Base-by-base conservation (phyloP, 768 basidiomycete species). In the Tulasnella calospora region DNA sequence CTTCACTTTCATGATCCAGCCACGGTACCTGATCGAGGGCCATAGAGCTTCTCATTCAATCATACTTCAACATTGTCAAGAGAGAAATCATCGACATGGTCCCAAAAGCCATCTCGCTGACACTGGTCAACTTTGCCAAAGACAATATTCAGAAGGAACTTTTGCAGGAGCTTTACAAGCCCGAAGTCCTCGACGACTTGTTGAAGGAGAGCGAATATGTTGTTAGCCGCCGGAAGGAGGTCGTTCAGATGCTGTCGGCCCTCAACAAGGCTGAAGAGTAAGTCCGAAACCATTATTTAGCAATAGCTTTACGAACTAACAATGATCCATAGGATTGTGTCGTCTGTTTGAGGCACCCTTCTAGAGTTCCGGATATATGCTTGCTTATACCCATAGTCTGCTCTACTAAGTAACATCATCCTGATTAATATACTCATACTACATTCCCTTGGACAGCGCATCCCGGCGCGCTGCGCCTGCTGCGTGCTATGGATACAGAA, bases 41-140 rank as follows among this genome's bases (percentile, higher is more conserved):
- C 55, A 40, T 83, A 96, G 95, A 99, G 85, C 89, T 98, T 71
- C 90, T 99, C 83, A 99, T 99, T 82, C 89, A 93, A 84, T 98
- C 95, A 5, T 98, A 98, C 85, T 98, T 93, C 88, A 96, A 98
- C 86, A 96, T 98, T 81, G 95, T 98, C 77, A 99, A 99, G 87
- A 92, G 96, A 79, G 97, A 98, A 85, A 95, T 99, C 94, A 99
- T 99, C 82, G 97, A 99, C 85, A 98, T 98, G 95, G 94, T 99
- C 35, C 97, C 97, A 10, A 99, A 99, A 85, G 94, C 94, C 23
- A 95, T 98, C 83, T 90, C 93, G 13, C 86, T 94, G 80, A 98
- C 94, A 21, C 90, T 99, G 46, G 97, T 99, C 73, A 92, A 91
- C 83, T 91, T 91, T 84, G 92, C 96, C 79, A 98, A 98, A 85